phyloP scores from a whole-genome alignment of 345 rosid species.

The Camelina neglecta region DNA sequence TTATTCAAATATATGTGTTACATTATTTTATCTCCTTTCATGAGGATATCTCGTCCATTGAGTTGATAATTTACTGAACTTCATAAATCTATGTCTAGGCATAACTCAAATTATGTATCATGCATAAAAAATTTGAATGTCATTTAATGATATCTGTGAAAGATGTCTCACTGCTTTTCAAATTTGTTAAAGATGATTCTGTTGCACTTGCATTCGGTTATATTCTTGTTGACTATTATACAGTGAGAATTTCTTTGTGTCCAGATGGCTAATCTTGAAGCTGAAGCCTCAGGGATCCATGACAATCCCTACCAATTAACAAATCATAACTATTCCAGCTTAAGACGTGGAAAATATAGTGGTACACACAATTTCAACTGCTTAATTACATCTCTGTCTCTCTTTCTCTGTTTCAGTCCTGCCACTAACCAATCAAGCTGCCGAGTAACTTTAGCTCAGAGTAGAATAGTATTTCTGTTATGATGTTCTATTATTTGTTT shows the following conservation, averaged over 20 bases:
- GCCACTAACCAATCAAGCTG: constrained; percentile 5
- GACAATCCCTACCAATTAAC: constrained; percentile 66
- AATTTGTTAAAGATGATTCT: neutral
- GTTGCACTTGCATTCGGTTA: constrained; percentile 13
- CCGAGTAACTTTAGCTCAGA: neutral
- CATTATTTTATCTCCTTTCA: constrained; percentile 11
- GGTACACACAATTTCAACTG: constrained; percentile 52
- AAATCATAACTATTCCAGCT: constrained; percentile 68
- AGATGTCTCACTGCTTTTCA: neutral
- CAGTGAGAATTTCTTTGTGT: constrained; percentile 23
- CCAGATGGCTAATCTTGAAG: constrained; percentile 85
- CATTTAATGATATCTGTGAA: constrained; percentile 18
- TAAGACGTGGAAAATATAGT: constrained; percentile 73
- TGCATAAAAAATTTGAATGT: neutral
- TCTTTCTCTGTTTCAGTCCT: constrained; percentile 1
- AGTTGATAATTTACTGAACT: constrained; percentile 10
- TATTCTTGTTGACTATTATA: constrained; percentile 17
- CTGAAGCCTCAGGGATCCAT: constrained; percentile 74
- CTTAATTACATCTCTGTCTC: constrained; percentile 10
- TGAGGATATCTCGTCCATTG: neutral
- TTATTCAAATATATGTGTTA: neutral
- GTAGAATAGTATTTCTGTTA: neutral
- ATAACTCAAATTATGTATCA: neutral
- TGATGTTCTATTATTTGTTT: neutral
- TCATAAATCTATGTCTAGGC: constrained; percentile 8